Percentiles rank a stretch among this genome's conserved stretches.
phyloP scores from a whole-genome alignment of 2,329 filamentous ascomycete species.

The Exophiala dermatitidis region DNA sequence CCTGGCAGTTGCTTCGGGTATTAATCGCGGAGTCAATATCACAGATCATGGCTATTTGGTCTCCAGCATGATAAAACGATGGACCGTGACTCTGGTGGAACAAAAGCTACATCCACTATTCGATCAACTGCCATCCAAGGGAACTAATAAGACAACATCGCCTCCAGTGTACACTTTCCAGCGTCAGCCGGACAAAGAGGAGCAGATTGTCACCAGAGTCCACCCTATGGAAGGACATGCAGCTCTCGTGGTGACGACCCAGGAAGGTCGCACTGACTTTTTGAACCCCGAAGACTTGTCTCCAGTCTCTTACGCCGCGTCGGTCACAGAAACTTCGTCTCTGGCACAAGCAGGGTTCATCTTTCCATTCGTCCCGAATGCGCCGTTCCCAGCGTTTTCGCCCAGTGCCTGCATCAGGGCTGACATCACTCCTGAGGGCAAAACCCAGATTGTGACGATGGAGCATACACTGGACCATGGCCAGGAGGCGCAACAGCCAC shows the following conservation, averaged over 20 bases:
- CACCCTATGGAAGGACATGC: conserved; percentile 8
- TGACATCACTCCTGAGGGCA: conserved; percentile 34
- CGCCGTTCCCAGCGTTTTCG: conserved; percentile 37
- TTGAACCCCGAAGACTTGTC: conserved; percentile 55
- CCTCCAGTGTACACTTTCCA: conserved; percentile 9
- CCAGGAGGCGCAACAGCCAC: neutral
- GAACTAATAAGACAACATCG: conserved; percentile 1
- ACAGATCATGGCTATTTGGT: conserved; percentile 56
- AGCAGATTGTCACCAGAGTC: conserved; percentile 13
- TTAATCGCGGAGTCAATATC: conserved; percentile 44
- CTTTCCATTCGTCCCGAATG: conserved; percentile 49
- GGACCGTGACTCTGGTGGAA: conserved; percentile 65
- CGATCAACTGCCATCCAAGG: conserved; percentile 53
- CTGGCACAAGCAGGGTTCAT: conserved; percentile 72
- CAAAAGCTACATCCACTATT: conserved; percentile 67
- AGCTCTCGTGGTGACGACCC: conserved; percentile 13
- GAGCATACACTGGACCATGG: conserved; percentile 29
- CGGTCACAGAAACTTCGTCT: conserved; percentile 13
- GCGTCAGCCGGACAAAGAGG: conserved; percentile 18
- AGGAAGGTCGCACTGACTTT: conserved; percentile 46
- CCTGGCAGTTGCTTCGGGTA: conserved; percentile 63
- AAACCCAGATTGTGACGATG: conserved; percentile 35
- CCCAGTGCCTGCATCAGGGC: conserved; percentile 39
- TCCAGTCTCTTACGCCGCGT: conserved; percentile 16
- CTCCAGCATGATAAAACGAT: conserved; percentile 71